Percentiles rank a stretch among this genome's conserved stretches.
Conservation (phyloP, 352 stramenopile species). For the Phytophthora macrochlamydospora region DNA sequence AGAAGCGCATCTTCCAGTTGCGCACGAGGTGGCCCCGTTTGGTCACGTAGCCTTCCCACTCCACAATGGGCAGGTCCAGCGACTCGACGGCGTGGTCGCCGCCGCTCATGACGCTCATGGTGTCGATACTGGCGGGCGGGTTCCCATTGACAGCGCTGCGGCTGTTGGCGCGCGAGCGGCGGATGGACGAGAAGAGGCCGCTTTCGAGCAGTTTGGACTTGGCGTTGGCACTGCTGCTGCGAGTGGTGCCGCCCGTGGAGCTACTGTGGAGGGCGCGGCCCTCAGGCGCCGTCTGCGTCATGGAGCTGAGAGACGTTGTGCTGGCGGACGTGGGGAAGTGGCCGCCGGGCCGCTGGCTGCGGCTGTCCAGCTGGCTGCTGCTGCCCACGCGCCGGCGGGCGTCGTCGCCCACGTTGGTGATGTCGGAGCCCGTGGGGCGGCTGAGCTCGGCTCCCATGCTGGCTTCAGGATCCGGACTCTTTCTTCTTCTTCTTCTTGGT, state of each 20-base stretch:
- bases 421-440: conserved; percentile 38
- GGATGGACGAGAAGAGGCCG: conserved; percentile 62
- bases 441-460: conserved; percentile 77
- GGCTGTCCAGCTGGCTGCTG: conserved; percentile 61
- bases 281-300: conserved; percentile 29
- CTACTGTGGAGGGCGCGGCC: conserved; percentile 18
- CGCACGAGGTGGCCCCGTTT: conserved; percentile 87
- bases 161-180: conserved; percentile 48
- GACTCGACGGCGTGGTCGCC: conserved; percentile 77
- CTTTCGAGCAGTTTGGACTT: conserved; percentile 51
- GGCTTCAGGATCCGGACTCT: not conserved
- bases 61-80: conserved; percentile 84
- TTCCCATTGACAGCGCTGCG: conserved; percentile 13
- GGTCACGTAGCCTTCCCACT: conserved; percentile 92
- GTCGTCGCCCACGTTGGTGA: conserved; percentile 40
- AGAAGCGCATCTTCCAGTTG: conserved; percentile 90
- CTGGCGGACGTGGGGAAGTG: conserved; percentile 55
- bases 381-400: conserved; percentile 69
- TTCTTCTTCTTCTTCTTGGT: not conserved
- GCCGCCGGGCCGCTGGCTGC: conserved; percentile 32
- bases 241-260: conserved; percentile 28
- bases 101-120: conserved; percentile 18
- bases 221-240: conserved; percentile 49
- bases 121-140: conserved; percentile 17
- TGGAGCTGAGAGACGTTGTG: conserved; percentile 60